Evolutionary conservation across 345 rosid species (phyloP).

Genomic region (Xanthoceras sorbifolium): DNA sequence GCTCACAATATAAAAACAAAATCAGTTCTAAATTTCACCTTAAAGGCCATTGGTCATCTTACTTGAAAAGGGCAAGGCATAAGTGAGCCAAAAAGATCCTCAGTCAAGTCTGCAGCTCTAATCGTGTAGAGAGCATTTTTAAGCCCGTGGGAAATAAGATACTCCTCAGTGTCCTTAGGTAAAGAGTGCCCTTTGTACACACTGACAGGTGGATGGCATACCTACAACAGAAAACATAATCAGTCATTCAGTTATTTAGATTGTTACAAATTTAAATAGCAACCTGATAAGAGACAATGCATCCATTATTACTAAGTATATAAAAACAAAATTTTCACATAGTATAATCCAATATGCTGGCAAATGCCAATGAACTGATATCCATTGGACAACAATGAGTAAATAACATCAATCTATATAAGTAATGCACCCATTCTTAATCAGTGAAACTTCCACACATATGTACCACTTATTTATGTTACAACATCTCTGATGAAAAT

Average conservation of each 20-base stretch:
- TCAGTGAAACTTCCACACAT: too few species aligned
- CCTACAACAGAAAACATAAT: conserved; percentile 35
- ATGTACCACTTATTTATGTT: too few species aligned
- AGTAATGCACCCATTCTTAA: too few species aligned
- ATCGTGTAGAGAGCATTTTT: conserved; percentile 76
- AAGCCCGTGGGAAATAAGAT: conserved; percentile 68
- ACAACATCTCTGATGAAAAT: too few species aligned
- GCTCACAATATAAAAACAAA: not conserved
- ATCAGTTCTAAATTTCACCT: not conserved
- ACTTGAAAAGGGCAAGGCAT: conserved; percentile 73
- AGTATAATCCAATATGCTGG: not conserved
- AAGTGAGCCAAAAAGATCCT: conserved; percentile 77
- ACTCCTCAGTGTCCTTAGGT: conserved; percentile 56
- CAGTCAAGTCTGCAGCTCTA: conserved; percentile 70
- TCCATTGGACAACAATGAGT: not conserved
- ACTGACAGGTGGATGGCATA: conserved; percentile 85
- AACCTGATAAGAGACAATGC: not conserved
- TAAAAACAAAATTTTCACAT: too few species aligned
- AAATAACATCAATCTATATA: not conserved
- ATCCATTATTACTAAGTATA: not conserved
- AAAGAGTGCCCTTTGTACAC: conserved; percentile 72
- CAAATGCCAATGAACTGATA: not conserved
- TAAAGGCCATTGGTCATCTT: conserved; percentile 18
- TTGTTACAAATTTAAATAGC: not conserved
- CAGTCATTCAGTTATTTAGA: not conserved